These are phyloP conservation scores for Cercospora janseana DNA, from an alignment of 2,329 filamentous ascomycete species.

Conservation along the genomic window DNA sequence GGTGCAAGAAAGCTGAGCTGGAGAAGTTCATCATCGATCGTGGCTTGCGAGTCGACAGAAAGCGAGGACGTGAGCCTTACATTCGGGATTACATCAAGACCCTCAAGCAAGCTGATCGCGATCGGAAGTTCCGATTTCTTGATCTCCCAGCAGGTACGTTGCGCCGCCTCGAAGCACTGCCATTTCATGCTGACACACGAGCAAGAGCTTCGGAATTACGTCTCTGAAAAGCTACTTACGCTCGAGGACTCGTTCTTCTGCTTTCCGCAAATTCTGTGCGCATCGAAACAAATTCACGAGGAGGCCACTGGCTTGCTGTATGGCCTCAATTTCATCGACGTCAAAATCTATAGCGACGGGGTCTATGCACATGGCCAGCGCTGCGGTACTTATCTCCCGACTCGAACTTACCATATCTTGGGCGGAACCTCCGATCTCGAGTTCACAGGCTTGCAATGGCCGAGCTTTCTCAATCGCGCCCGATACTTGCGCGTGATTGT, in stretches of 20 bases:
- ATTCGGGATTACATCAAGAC: slow-evolving; percentile 15
- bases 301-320: slow-evolving; percentile 49
- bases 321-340: slow-evolving; percentile 48
- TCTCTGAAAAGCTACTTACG: slow-evolving; percentile 17
- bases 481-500: slow-evolving; percentile 14
- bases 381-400: slow-evolving; percentile 7
- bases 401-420: neutral
- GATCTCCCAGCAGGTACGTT: slow-evolving; percentile 12
- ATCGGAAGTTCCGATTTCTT: slow-evolving; percentile 17
- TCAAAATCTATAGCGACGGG: slow-evolving; percentile 36
- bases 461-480: slow-evolving; percentile 16
- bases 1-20: slow-evolving; percentile 18
- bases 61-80: neutral
- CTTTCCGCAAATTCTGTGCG: slow-evolving; percentile 41
- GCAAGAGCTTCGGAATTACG: slow-evolving; percentile 15
- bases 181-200: neutral
- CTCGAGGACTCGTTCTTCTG: slow-evolving; percentile 32
- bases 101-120: slow-evolving; percentile 14
- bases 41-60: slow-evolving; percentile 1
- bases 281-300: slow-evolving; percentile 40
- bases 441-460: slow-evolving; percentile 7
- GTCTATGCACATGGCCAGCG: slow-evolving; percentile 16
- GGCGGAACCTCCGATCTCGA: neutral
- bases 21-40: slow-evolving; percentile 16
- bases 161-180: neutral